Percentiles rank a stretch among this genome's conserved stretches.
Conservation (phyloP, 1,284 basidiomycete species). For the Cryptococcus jaspeensis region DNA sequence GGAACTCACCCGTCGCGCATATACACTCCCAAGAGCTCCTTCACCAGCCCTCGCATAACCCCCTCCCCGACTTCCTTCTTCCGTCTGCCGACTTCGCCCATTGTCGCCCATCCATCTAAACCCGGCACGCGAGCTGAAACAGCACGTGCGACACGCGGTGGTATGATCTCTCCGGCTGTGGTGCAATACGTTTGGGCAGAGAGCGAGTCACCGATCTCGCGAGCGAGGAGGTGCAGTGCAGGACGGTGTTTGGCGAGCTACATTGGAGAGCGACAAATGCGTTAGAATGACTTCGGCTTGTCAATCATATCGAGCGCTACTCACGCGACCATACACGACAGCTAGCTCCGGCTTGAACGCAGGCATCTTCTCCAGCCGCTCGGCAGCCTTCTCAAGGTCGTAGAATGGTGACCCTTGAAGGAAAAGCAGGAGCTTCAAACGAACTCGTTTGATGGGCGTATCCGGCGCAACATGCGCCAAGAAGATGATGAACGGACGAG, state of each 20-base stretch:
- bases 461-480: conserved; percentile 57
- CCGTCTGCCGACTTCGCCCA: conserved; percentile 52
- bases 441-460: conserved; percentile 66
- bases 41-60: conserved; percentile 54
- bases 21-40: conserved; percentile 73
- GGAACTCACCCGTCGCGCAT: conserved; percentile 66
- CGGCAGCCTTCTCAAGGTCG: conserved; percentile 58
- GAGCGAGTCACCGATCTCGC: conserved; percentile 66
- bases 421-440: conserved; percentile 74
- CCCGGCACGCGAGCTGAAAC: conserved; percentile 46
- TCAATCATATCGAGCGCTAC: conserved; percentile 13
- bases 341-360: conserved; percentile 70
- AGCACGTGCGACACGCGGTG: conserved; percentile 60
- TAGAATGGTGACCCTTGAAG: conserved; percentile 71
- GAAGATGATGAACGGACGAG: conserved; percentile 43
- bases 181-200: conserved; percentile 81
- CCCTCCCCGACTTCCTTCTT: conserved; percentile 56
- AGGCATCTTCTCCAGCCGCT: conserved; percentile 54
- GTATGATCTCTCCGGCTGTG: conserved; percentile 67
- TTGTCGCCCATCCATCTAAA: conserved; percentile 60
- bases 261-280: not conserved
- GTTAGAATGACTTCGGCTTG: not conserved
- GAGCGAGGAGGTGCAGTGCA: conserved; percentile 67
- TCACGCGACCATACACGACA: conserved; percentile 76
- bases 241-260: conserved; percentile 66